A percentile compares a stretch with the other conserved stretches of the same genome.
Evolutionary conservation across 31 red algal genomes (phyloP).

Genomic region (Porphyra umbilicalis): DNA sequence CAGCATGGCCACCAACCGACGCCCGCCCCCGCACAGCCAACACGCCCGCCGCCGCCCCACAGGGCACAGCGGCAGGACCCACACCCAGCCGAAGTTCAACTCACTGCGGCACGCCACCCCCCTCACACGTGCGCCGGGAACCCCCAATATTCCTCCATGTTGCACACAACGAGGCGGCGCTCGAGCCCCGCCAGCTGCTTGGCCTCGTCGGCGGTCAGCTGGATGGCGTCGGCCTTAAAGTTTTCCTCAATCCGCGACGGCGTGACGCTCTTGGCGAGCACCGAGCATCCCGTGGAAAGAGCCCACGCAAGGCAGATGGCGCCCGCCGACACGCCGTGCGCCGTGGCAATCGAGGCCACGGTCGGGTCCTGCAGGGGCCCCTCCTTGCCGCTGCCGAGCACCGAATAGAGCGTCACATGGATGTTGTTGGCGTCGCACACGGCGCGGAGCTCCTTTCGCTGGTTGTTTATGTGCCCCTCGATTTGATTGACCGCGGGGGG

Average conservation of each 20-base stretch:
- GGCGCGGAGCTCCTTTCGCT: conserved; percentile 22
- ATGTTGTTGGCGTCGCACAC: conserved; percentile 44
- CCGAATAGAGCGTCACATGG: conserved; percentile 65
- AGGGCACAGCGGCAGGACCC: too few species aligned
- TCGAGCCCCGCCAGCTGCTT: conserved; percentile 43
- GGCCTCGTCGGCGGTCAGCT: conserved; percentile 31
- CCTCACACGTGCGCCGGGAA: conserved; percentile 48
- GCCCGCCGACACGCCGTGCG: conserved; percentile 27
- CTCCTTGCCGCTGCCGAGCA: conserved; percentile 67
- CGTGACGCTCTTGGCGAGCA: conserved; percentile 61
- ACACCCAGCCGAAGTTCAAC: too few species aligned
- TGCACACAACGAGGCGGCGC: conserved; percentile 37
- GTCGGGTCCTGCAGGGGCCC: conserved; percentile 54
- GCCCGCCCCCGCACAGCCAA: too few species aligned
- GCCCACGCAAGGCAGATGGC: conserved; percentile 73
- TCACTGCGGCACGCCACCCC: background rate
- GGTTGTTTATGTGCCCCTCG: conserved; percentile 47
- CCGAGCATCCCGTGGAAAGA: conserved; percentile 45
- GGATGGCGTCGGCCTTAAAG: conserved; percentile 29
- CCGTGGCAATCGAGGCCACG: conserved; percentile 37
- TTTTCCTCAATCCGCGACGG: conserved; percentile 51
- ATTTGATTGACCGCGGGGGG: conserved; percentile 68
- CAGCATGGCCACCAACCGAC: too few species aligned
- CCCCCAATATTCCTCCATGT: conserved; percentile 77
- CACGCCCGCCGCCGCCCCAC: too few species aligned